These are phyloP conservation scores for Podila epicladia DNA, from an alignment of 192 early-diverging fungal species.

Conservation along the genomic window DNA sequence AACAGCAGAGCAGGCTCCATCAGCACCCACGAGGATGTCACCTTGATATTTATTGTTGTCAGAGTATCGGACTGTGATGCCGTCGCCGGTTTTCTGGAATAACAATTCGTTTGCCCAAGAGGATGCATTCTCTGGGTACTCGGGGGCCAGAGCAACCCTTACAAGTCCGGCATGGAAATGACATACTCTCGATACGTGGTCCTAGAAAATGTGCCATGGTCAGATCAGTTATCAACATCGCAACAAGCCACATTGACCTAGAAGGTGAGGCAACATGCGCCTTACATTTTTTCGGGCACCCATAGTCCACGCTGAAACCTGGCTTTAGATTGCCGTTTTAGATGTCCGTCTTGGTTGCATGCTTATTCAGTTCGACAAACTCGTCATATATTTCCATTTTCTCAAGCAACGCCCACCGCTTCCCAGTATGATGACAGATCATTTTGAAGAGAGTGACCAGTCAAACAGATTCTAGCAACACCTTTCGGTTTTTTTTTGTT, in stretches of 20 bases:
- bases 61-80: neutral
- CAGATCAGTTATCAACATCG: neutral
- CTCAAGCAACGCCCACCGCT: neutral
- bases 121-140: neutral
- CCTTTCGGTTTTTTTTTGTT: neutral
- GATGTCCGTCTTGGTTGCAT: neutral
- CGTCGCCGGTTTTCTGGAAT: neutral
- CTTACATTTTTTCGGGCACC: neutral
- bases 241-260: neutral
- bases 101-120: neutral
- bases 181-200: neutral
- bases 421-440: neutral
- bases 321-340: neutral
- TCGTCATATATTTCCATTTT: neutral
- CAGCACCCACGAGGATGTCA: neutral
- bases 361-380: neutral
- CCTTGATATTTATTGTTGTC: neutral
- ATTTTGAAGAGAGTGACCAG: neutral
- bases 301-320: neutral
- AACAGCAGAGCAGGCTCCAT: neutral
- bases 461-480: neutral
- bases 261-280: neutral
- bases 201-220: neutral
- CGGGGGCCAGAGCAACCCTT: neutral
- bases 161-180: neutral